Base-by-base conservation (phyloP, 352 stramenopile genomes). In the Phytophthora sojae region DNA sequence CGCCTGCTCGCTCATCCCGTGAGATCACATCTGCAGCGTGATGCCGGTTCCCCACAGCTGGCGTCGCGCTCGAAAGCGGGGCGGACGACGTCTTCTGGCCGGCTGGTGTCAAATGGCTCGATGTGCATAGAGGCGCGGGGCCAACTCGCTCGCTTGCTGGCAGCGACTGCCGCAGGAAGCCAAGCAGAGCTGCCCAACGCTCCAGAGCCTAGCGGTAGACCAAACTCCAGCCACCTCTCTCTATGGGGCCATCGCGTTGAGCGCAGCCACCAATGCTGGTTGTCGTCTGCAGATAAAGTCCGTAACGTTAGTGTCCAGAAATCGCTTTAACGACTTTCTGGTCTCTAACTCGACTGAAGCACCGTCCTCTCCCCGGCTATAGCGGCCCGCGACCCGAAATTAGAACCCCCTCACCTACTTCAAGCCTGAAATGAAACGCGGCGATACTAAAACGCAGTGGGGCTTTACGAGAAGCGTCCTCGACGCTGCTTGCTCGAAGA, bases 21-120 rank as follows among this genome's bases (percentile, higher is more conserved):
- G 32, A 39, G 32, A 39, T 39, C 32, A 39, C 32, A 39, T 60
- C 21, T 51, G 26, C 39, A 57, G 52, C 52, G 25, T 68, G 42
- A 55, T 56, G 61, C 61, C 37, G 32, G 50, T 52, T 66, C 21
- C 58, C 26, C 32, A 39, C 58, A 61, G 37, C 61, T 68, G 61
- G 39, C n/a, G 29, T 6, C 52, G 50, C 25, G 23, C 50, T n/a
- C 50, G 50, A 56, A 57, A 57, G 9, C 4, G 32, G 21, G 23
- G 17, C 19, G 8, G 55, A 8, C 23, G 37, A 26, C 42, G 32
- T 39, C 39, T 25, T n/a, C n/a, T n/a, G n/a, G n/a, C n/a, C n/a
- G n/a, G n/a, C 21, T 0, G 37, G 51, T 23, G 51, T 67, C 60
- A 66, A 66, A 45, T 66, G 29, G 19, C 57, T 23, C 32, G 32